Percentiles rank a stretch among this genome's conserved stretches.
Conservation (phyloP, 2,329 filamentous ascomycete genomes). For the Aspergillus versicolor region DNA sequence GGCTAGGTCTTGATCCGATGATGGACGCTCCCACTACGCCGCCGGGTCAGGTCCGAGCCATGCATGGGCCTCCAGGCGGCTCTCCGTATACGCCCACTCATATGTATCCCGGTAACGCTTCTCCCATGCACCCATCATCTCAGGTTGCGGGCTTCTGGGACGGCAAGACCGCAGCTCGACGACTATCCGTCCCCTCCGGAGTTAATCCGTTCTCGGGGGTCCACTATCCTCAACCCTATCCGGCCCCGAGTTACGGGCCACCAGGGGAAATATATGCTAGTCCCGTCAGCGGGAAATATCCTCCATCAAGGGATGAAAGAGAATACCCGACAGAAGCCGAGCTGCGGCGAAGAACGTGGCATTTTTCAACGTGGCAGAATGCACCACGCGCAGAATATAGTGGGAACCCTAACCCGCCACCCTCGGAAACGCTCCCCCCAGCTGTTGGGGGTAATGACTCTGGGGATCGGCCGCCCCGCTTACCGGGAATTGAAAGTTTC, state of each 20-base stretch:
- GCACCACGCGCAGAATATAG: constrained; percentile 61
- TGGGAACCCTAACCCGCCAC: constrained; percentile 70
- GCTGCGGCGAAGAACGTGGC: constrained; percentile 85
- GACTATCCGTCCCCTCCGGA: constrained; percentile 78
- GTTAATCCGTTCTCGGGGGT: constrained; percentile 72
- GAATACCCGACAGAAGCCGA: constrained; percentile 64
- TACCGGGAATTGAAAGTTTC: constrained; percentile 91
- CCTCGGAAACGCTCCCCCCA: constrained; percentile 62
- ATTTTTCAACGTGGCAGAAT: constrained; percentile 67
- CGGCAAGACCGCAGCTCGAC: constrained; percentile 66
- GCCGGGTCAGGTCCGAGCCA: constrained; percentile 63
- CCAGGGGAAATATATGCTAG: constrained; percentile 64
- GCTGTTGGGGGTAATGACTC: constrained; percentile 53
- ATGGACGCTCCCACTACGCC: constrained; percentile 67
- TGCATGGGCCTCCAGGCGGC: constrained; percentile 67
- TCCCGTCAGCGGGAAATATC: constrained; percentile 65
- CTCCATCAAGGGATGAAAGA: constrained; percentile 36
- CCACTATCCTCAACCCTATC: constrained; percentile 59
- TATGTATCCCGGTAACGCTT: constrained; percentile 73
- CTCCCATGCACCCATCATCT: constrained; percentile 69
- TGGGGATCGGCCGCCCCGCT: constrained; percentile 61
- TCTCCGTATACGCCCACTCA: constrained; percentile 82
- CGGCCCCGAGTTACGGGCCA: constrained; percentile 54
- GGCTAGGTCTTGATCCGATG: constrained; percentile 46
- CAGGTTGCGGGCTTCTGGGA: constrained; percentile 74